Evolutionary conservation across 306 rosid species (phyloP), one percentile per base, ranked within the genome.

Genomic region (Vigna trinervia): DNA sequence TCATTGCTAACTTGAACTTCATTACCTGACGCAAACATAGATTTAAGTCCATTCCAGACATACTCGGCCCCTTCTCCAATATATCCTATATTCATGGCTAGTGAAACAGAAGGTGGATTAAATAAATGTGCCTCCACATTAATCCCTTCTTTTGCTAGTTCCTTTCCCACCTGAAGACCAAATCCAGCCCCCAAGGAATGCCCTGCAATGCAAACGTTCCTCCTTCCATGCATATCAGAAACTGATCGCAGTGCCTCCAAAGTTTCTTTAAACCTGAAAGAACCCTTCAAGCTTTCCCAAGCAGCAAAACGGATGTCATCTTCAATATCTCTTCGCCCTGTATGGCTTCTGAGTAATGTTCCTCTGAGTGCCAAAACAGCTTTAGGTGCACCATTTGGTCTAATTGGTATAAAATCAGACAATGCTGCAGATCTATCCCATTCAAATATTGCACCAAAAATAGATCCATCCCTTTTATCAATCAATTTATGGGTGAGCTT

Each of bases 151-250:
- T 87, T 90, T 36, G 97, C 96, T 53, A 94, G 72, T 59, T 90
- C 89, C 67, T 94, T 90, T 63, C 97, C 94, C 51, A 91, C 92
- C 82, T 94, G 97, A 69, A 94, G 94, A 75, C 90, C 94, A 75
- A 85, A 89, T 36, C 96, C 98, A 48, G 98, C 98, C 12, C 97
- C 98, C 61, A 94, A 66, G 68, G 98, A 94, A 72, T 91, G 98
- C 26, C 98, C 98, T 53, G 94, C 91, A 51, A 94, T 80, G 41
- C 91, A 90, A 0, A 91, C 88, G 83, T 94, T 88, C 41, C 78
- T 80, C 80, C 96, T 89, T 81, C 96, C 91, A 50, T 87, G 80
- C 72, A 53, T 81, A 51, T 86, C 89, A 47, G 84, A 83, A 36
- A 88, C 83, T 32, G 89, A 86, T 68, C 77, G 84, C 65, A 91